Base-by-base conservation (phyloP, 2,329 filamentous ascomycete species). In the Aspergillus flavus region DNA sequence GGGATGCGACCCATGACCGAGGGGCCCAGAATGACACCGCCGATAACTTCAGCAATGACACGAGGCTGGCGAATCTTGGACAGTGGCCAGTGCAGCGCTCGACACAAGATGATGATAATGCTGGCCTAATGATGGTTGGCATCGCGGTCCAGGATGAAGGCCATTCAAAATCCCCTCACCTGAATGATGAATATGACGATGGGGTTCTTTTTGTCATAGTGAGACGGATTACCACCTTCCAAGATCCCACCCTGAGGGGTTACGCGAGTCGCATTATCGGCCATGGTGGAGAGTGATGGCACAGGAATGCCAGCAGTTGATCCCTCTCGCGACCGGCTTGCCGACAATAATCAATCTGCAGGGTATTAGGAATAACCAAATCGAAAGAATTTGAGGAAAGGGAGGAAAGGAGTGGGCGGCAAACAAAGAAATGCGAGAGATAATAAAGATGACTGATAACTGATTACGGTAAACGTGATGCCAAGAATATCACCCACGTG, bases 1-100 rank as follows among this genome's bases (percentile, higher is more conserved):
- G 92, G 92, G 26, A 96, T 93, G 58, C 90, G 88, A 72, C 93
- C 93, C 87, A 96, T 90, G 26, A 96, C 91, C 0, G 93, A 95
- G 1, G 93, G 93, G 4, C 93, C 93, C 1, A 97, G 85, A 43
- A 97, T 78, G 72, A 95, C 92, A 59, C 91, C 92, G n/a, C 90
- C 91, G 61, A 94, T 87, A 63, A 95, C 91, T 79, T 95, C 92
- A 57, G 91, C 90, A 70, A 95, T 94, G 68, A 95, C 92, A 54
- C 90, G 87, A 66, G 92, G 92, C 73, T 95, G 92, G 61, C 90
- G 88, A 57, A 95, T 83, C 71, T 89, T 89, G 69, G 89, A 89
- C 6, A 94, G 85, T 11, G 91, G 92, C 80, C 86, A 93, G 75
- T 94, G 91, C 23, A 94, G 82, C 52, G 91, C 76, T 36, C 90